These are phyloP conservation scores for Pythium brachiatum DNA, from an alignment of 352 stramenopile species.

Conservation along the genomic window DNA sequence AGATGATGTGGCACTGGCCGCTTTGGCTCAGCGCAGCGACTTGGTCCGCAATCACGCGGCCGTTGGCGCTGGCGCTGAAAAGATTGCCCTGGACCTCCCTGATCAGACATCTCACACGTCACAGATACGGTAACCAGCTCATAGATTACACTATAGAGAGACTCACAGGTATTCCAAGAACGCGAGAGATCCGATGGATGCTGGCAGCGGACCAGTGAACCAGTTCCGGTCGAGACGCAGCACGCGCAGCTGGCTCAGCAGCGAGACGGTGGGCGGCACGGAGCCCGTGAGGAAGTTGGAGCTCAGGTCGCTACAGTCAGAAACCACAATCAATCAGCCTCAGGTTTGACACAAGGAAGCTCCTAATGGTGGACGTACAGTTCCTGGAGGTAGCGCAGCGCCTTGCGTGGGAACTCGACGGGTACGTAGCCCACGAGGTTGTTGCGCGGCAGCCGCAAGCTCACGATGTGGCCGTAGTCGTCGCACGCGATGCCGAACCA, in stretches of 20 bases:
- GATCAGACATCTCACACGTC: not conserved
- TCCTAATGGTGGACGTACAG: slow-evolving; percentile 35
- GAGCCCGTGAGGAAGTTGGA: slow-evolving; percentile 61
- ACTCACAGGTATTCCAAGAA: slow-evolving; percentile 55
- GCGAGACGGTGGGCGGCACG: slow-evolving; percentile 45
- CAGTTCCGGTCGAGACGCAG: slow-evolving; percentile 59
- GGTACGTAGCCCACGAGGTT: slow-evolving; percentile 63
- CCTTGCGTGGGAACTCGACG: slow-evolving; percentile 42
- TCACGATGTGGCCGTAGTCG: slow-evolving; percentile 41
- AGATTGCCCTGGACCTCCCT: slow-evolving; percentile 57
- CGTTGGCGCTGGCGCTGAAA: slow-evolving; percentile 35
- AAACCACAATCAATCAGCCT: not conserved
- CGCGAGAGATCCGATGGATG: slow-evolving; percentile 36
- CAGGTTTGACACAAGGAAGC: too few species aligned
- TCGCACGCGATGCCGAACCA: slow-evolving; percentile 72
- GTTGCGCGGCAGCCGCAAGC: slow-evolving; percentile 58
- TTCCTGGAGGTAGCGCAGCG: slow-evolving; percentile 51
- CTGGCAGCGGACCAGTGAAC: slow-evolving; percentile 42
- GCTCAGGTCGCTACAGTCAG: slow-evolving; percentile 49
- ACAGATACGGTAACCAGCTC: not conserved
- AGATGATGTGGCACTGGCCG: slow-evolving; percentile 35
- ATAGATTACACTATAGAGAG: not conserved
- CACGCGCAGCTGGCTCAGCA: slow-evolving; percentile 33
- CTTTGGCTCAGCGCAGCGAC: slow-evolving; percentile 46
- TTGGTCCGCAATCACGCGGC: slow-evolving; percentile 33